Base-by-base conservation (phyloP, 768 basidiomycete species). In the Gymnopilus dilepis region DNA sequence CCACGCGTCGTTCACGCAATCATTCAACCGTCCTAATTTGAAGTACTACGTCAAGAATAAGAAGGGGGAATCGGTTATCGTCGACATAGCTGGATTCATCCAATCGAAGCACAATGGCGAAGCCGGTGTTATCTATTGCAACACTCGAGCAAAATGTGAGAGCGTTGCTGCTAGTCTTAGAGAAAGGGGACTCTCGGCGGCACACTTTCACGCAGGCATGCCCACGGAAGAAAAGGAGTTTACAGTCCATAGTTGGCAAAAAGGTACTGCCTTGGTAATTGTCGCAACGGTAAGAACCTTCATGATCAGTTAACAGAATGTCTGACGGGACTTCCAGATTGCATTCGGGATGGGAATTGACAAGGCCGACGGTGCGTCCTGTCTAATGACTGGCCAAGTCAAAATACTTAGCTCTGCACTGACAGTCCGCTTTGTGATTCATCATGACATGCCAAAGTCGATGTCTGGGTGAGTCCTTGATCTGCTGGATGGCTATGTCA, bases 271-370 rank as follows among this genome's bases (percentile, higher is more conserved):
- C 64, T 82, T 87, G 55, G 88, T 99, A 61, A 94, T 99, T 58
- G 94, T 97, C 43, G 97, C 97, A 2, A 99, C 97, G 45, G 95
- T 95, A 72, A 66, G 62, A 58, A 43, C 22, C 52, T 30, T 37
- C 43, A n/a, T 48, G 53, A 58, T 13, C 12, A 47, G 34, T 58
- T 5, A 40, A 17, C 4, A 33, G 17, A 38, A 38, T 22, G 41
- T 53, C 34, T 48, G 19, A 41, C 41, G 3, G 40, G 12, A 3
- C 19, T 53, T 22, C 33, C 69, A 95, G 94, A 87, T 95, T 65
- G 95, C 95, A 0, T 99, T 99, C 73, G 97, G 97, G 11, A 99
- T 99, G 95, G 96, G 97, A 0, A 93, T 97, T 52, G 93, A 96
- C 74, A 95, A 96, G 73, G 73, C 87, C 5, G 84, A 92, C 67